Evolutionary conservation across 2,329 filamentous ascomycete species (phyloP), one percentile per base, ranked within the genome.

Genomic region (Pseudopithomyces maydicus): DNA sequence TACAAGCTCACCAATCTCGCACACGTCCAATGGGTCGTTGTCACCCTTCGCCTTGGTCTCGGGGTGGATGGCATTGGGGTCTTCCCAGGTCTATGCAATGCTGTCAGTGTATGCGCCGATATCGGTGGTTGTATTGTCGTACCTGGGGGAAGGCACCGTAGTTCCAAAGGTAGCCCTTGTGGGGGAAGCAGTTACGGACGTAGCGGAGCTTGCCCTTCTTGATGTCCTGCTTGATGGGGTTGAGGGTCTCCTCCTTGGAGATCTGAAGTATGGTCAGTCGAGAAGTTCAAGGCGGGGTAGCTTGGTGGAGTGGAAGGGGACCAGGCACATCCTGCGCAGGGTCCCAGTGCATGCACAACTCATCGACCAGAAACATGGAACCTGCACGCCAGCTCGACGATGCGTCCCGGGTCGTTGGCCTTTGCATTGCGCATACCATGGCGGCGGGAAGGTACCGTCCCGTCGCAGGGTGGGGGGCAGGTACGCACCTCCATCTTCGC

Each of bases 111-210:
- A 46, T 58, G 46, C 57, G 55, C 68, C 71, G 72, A 70, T 68
- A 67, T 69, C 66, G 67, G 55, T 52, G 57, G 48, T 55, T 56
- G 58, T 56, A 61, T 59, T 58, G 61, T 60, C 85, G 76, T 85
- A 95, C 92, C 85, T 95, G 92, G 73, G 95, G 95, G 89, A 99
- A 98, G 80, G 93, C 93, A 83, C 95, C 95, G 83, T 99, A 99
- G 88, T 99, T 99, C 95, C 95, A 99, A 73, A 99, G 91, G 82
- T 99, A 99, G 69, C 95, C 95, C 88, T 99, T 98, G 90, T 99
- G 95, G 73, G 95, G 95, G 88, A 99, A 99, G 89, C 95, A 99
- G 90, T 99, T 99, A 83, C 95, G 92, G 78, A 99, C 95, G 79
- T 90, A 99, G 76, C 95, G 91, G 74, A 98, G 92, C 88, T 97